Evolutionary conservation across 1,139 yeast genomes (phyloP).

Genomic region (Suhomyces choctaworum): DNA sequence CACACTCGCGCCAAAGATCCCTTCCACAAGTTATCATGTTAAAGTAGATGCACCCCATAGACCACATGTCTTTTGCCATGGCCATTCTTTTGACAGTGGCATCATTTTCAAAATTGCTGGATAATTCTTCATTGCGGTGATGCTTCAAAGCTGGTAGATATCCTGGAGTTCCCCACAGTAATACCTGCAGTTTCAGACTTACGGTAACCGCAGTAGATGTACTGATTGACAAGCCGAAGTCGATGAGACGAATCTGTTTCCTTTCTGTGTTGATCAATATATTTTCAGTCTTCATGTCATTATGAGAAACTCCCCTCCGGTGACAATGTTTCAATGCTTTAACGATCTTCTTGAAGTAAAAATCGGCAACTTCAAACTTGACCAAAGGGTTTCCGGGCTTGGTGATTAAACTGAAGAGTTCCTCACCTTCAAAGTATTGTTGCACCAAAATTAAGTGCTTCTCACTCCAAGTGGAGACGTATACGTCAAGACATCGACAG

Average conservation of each 20-base stretch:
- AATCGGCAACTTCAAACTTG: conserved; percentile 5
- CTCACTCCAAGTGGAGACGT: conserved; percentile 3
- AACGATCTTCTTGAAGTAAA: conserved; percentile 19
- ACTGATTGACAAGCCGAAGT: conserved; percentile 12
- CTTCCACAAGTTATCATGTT: conserved; percentile 9
- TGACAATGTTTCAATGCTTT: conserved; percentile 21
- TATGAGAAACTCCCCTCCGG: conserved; percentile 16
- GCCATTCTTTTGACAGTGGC: conserved; percentile 3
- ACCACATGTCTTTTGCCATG: conserved; percentile 13
- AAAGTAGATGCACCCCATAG: conserved; percentile 11
- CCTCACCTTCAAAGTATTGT: conserved; percentile 13
- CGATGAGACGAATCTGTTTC: conserved; percentile 10
- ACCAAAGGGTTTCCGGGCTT: neutral
- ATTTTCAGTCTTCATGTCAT: conserved; percentile 16
- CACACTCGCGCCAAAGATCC: conserved; percentile 9
- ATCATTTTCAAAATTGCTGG: conserved; percentile 1
- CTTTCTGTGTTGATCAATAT: conserved; percentile 15
- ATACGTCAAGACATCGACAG: conserved; percentile 10
- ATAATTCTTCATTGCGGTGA: neutral
- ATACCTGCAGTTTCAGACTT: conserved; percentile 2
- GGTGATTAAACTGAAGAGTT: conserved; percentile 8
- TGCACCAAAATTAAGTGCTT: conserved; percentile 9
- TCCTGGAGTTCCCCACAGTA: conserved; percentile 12
- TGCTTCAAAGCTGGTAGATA: conserved; percentile 8
- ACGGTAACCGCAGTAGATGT: neutral